Percentiles rank a stretch among this genome's conserved stretches.
Conservation (phyloP, 768 basidiomycete genomes). For the Lentinula boryana region DNA sequence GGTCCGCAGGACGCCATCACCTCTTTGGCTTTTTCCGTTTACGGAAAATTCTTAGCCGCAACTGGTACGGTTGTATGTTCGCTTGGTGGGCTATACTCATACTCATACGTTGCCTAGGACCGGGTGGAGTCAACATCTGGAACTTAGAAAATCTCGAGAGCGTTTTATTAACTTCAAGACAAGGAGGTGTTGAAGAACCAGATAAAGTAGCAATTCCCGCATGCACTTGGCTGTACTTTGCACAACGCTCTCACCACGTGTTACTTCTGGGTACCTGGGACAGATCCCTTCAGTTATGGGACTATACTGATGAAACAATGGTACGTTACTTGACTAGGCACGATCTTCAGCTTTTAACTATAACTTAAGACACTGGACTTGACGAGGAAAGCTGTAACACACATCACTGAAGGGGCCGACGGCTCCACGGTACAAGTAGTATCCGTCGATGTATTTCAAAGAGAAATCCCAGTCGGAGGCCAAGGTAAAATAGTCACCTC, state of each 20-base stretch:
- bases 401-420: neutral
- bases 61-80: too few relatives aligned
- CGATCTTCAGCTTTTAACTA: neutral
- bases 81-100: too few relatives aligned
- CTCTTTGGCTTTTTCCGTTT: too few relatives aligned
- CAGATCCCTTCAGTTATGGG: neutral
- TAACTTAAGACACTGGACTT: neutral
- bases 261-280: neutral
- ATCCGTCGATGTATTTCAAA: neutral
- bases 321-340: neutral
- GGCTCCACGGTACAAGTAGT: neutral
- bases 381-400: neutral
- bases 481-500: neutral
- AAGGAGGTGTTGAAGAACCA: too few relatives aligned
- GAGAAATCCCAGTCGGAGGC: neutral
- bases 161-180: too few relatives aligned
- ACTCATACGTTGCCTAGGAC: too few relatives aligned
- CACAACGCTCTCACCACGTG: neutral
- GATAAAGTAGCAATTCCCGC: neutral
- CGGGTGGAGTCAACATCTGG: too few relatives aligned
- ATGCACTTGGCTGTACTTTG: neutral
- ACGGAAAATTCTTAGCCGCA: too few relatives aligned
- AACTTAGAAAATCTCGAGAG: too few relatives aligned
- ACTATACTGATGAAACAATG: neutral
- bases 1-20: too few relatives aligned